These are phyloP conservation scores for Tinospora cordifolia DNA, from an alignment of 164 flowering plant species.

Conservation along the genomic window DNA sequence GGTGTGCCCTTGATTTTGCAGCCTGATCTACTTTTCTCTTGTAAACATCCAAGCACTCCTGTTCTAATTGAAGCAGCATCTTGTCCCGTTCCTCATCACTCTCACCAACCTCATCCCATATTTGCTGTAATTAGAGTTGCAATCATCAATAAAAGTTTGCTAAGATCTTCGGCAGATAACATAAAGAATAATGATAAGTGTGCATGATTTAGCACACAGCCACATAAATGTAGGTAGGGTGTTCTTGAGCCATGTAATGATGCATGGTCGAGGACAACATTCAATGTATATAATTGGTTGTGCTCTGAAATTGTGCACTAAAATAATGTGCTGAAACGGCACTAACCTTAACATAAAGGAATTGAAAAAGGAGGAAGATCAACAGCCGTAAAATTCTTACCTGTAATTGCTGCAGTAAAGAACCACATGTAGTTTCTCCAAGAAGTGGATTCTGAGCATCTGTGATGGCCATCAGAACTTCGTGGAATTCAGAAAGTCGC, in stretches of 20 bases:
- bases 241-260: too few relatives aligned
- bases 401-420: slow-evolving; percentile 81
- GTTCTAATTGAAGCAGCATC: slow-evolving; percentile 89
- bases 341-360: not conserved
- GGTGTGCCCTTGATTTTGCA: slow-evolving; percentile 70
- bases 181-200: too few relatives aligned
- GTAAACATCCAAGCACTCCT: slow-evolving; percentile 94
- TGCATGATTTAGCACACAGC: too few relatives aligned
- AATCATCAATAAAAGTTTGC: not conserved
- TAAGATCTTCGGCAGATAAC: not conserved
- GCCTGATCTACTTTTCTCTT: slow-evolving; percentile 89
- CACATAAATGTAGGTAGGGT: too few relatives aligned
- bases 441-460: slow-evolving; percentile 52
- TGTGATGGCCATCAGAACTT: slow-evolving; percentile 54
- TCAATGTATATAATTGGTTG: too few relatives aligned
- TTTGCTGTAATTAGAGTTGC: slow-evolving; percentile 45
- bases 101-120: slow-evolving; percentile 99
- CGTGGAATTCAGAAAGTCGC: slow-evolving; percentile 16
- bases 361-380: too few relatives aligned
- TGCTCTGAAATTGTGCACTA: too few relatives aligned
- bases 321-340: too few relatives aligned
- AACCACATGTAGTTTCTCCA: slow-evolving; percentile 77
- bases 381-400: slow-evolving; percentile 22
- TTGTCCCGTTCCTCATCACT: slow-evolving; percentile 80
- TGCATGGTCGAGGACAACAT: too few relatives aligned